Conservation (phyloP, 495 filamentous ascomycete genomes). For the Podospora australis region DNA sequence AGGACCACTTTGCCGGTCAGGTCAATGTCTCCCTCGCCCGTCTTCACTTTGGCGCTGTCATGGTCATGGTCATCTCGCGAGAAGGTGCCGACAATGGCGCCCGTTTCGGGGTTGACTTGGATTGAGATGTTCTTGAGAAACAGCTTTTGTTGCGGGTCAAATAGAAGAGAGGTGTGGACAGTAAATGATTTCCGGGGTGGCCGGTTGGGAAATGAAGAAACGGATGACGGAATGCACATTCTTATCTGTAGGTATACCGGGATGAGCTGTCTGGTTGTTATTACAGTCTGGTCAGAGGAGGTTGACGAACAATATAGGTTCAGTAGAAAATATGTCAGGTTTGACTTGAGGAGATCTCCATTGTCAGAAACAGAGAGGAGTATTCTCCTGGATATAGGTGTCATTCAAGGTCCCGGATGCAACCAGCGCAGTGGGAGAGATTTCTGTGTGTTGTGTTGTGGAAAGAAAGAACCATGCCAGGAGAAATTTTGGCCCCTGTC, state of each 20-base stretch:
- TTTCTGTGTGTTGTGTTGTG: too few species aligned
- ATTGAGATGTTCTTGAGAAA: constrained; percentile 40
- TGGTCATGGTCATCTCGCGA: constrained; percentile 18
- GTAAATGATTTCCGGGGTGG: constrained; percentile 20
- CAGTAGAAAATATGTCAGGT: too few species aligned
- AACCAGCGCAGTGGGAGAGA: too few species aligned
- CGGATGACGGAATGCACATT: background rate
- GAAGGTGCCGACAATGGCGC: constrained; percentile 35
- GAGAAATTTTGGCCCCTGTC: too few species aligned
- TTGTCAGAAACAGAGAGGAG: too few species aligned
- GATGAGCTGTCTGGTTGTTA: background rate
- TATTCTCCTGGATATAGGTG: too few species aligned
- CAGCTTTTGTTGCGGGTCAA: constrained; percentile 41
- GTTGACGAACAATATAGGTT: too few species aligned
- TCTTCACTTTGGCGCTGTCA: background rate
- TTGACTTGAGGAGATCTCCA: too few species aligned
- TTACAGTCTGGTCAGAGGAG: background rate
- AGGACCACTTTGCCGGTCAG: constrained; percentile 41
- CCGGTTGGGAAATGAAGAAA: constrained; percentile 1
- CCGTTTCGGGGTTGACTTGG: constrained; percentile 28
- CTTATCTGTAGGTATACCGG: too few species aligned
- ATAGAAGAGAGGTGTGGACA: constrained; percentile 43
- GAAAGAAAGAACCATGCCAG: too few species aligned
- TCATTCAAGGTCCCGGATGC: too few species aligned
- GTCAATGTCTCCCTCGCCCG: constrained; percentile 35